Evolutionary conservation across 768 basidiomycete species (phyloP).

Genomic region (Terana coerulea): DNA sequence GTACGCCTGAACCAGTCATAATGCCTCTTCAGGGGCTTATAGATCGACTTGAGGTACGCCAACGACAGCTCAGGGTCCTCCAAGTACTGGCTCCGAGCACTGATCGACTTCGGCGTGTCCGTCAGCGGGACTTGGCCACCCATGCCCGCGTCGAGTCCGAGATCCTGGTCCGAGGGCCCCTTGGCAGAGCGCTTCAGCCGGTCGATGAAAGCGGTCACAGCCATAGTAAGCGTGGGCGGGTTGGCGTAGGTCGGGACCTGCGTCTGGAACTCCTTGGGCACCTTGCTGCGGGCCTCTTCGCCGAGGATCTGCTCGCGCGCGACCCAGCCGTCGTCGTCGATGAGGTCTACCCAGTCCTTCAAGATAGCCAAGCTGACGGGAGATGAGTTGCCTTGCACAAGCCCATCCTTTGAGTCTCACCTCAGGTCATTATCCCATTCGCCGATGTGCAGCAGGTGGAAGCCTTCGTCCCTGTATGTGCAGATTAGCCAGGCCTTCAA

Average conservation of each 20-base stretch:
- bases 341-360: conserved; percentile 83
- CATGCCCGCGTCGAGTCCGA: conserved; percentile 56
- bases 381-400: conserved; percentile 43
- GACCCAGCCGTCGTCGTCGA: conserved; percentile 95
- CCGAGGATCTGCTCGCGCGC: conserved; percentile 95
- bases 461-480: conserved; percentile 97
- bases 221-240: conserved; percentile 93
- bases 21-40: conserved; percentile 80
- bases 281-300: conserved; percentile 94
- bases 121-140: conserved; percentile 48
- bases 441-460: conserved; percentile 89
- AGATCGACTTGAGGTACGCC: conserved; percentile 74
- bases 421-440: conserved; percentile 91
- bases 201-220: conserved; percentile 83
- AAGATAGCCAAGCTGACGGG: conserved; percentile 76
- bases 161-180: conserved; percentile 54
- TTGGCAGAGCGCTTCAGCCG: conserved; percentile 49
- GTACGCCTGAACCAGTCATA: conserved; percentile 97
- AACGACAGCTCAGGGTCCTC: conserved; percentile 59
- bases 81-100: conserved; percentile 43
- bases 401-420: conserved; percentile 64
- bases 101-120: conserved; percentile 13
- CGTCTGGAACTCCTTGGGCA: conserved; percentile 85
- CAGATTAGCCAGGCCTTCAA: background rate
- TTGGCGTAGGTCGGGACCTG: conserved; percentile 95